Evolutionary conservation across 2,329 filamentous ascomycete species (phyloP).

Genomic region (Achaetomium macrosporum): DNA sequence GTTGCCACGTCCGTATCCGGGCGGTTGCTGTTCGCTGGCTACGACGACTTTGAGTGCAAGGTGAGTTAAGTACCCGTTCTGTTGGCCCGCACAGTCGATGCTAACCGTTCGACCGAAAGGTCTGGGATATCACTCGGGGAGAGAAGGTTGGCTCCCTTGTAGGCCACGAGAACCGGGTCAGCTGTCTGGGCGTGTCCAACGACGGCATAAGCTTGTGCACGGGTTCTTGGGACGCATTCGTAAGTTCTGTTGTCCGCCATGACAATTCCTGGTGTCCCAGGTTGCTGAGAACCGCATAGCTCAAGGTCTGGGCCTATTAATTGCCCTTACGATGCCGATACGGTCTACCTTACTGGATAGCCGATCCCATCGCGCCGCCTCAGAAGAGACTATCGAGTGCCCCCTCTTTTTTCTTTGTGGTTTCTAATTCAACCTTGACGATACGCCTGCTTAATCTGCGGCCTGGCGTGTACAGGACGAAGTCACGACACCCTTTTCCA

Average conservation of each 20-base stretch:
- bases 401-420: conserved; percentile 25
- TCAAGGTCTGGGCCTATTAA: conserved; percentile 85
- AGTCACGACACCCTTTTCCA: conserved; percentile 36
- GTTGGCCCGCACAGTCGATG: not conserved
- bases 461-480: conserved; percentile 42
- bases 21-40: conserved; percentile 89
- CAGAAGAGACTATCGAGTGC: conserved; percentile 26
- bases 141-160: conserved; percentile 96
- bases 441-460: conserved; percentile 35
- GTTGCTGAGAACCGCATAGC: conserved; percentile 42
- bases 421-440: conserved; percentile 33
- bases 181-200: conserved; percentile 97
- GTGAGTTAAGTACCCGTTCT: conserved; percentile 44
- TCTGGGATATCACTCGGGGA: conserved; percentile 94
- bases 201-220: conserved; percentile 99
- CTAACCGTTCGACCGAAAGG: conserved; percentile 47
- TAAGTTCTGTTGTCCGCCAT: conserved; percentile 46
- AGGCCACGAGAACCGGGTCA: conserved; percentile 97
- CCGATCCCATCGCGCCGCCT: conserved; percentile 23
- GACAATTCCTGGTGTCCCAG: not conserved
- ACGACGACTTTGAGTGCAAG: conserved; percentile 99
- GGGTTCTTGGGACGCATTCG: conserved; percentile 98
- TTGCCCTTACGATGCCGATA: conserved; percentile 22
- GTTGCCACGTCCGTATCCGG: conserved; percentile 97
- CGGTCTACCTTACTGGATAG: conserved; percentile 26